Evolutionary conservation across 768 basidiomycete species (phyloP), one percentile per base, ranked within the genome.

Genomic region (Lactifluus subvellereus): DNA sequence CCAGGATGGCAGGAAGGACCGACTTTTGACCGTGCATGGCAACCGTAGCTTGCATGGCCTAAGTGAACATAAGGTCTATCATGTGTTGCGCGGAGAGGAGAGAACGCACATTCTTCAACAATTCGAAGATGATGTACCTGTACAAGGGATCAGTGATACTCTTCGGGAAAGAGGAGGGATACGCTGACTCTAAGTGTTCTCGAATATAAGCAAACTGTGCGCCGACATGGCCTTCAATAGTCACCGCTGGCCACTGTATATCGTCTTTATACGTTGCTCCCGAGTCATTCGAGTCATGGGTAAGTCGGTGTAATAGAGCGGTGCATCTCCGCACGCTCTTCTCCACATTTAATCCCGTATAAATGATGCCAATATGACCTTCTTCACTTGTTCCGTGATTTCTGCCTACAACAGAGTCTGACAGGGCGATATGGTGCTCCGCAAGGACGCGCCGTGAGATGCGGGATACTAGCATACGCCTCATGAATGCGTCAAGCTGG

Each of bases 391-490:
- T 74, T 65, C 50, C 52, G 18, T 62, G 60, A 59, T 69, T 67
- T 72, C 60, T 73, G 20, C 64, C 65, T 38, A 74, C 72, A 61
- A 84, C 77, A 32, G 80, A 81, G 60, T 82, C 79, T 7, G 91
- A 88, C 6, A 96, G 78, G 1, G 91, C 88, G 57, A 94, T 83
- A 68, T 96, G 93, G 67, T 96, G 93, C 71, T 94, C 91, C 4
- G 85, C 89, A 27, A 96, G 80, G 37, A 96, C 94, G 37, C 93
- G 85, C 22, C 93, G 82, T 13, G 92, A 94, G 72, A 94, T 94
- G 57, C 93, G 82, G 2, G 93, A 94, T 54, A 92, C 82, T 10
- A 96, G 81, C 93, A 96, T 96, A 27, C 92, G 84, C 27, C 86
- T 83, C 88, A 94, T 91, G 73, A 94, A 92, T 2, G 89, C 80